phyloP scores from a whole-genome alignment of 1,284 basidiomycete species.

The Leccinum subatratum region DNA sequence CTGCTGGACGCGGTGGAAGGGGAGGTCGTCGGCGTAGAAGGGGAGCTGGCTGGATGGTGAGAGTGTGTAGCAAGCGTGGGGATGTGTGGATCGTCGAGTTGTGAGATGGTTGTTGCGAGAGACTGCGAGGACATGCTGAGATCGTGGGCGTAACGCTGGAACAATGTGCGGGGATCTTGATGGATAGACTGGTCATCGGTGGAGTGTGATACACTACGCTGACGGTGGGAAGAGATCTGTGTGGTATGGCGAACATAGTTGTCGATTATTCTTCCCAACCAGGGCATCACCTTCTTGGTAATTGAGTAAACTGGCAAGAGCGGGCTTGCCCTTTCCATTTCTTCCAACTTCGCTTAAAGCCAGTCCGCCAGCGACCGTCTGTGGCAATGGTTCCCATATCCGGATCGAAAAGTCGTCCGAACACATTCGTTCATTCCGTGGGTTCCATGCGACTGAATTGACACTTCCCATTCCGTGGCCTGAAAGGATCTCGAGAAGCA shows the following conservation, averaged over 20 bases:
- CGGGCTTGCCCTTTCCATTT: slow-evolving; percentile 58
- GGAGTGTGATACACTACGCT: slow-evolving; percentile 22
- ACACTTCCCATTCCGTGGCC: slow-evolving; percentile 88
- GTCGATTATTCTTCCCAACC: too few relatives aligned
- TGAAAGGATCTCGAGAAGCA: slow-evolving; percentile 74
- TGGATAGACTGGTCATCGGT: slow-evolving; percentile 17
- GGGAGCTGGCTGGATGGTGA: slow-evolving; percentile 16
- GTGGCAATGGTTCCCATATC: slow-evolving; percentile 70
- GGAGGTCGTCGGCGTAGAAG: slow-evolving; percentile 29
- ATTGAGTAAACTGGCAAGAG: too few relatives aligned
- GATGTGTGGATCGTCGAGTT: slow-evolving; percentile 14
- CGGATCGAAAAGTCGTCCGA: slow-evolving; percentile 83
- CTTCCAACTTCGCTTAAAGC: slow-evolving; percentile 19
- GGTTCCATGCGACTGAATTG: slow-evolving; percentile 97
- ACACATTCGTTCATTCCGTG: slow-evolving; percentile 78
- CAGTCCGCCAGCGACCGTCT: slow-evolving; percentile 8
- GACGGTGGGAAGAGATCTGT: slow-evolving; percentile 3
- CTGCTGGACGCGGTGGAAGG: slow-evolving; percentile 25
- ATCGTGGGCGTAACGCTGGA: slow-evolving; percentile 15
- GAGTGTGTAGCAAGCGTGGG: slow-evolving; percentile 6
- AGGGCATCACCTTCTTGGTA: too few relatives aligned
- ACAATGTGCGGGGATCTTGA: slow-evolving; percentile 10
- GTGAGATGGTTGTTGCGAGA: slow-evolving; percentile 11
- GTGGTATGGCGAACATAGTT: slow-evolving; percentile 17
- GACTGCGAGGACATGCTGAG: slow-evolving; percentile 23